Base-by-base conservation (phyloP, 148 eudicot species). In the Nyssa sinensis region DNA sequence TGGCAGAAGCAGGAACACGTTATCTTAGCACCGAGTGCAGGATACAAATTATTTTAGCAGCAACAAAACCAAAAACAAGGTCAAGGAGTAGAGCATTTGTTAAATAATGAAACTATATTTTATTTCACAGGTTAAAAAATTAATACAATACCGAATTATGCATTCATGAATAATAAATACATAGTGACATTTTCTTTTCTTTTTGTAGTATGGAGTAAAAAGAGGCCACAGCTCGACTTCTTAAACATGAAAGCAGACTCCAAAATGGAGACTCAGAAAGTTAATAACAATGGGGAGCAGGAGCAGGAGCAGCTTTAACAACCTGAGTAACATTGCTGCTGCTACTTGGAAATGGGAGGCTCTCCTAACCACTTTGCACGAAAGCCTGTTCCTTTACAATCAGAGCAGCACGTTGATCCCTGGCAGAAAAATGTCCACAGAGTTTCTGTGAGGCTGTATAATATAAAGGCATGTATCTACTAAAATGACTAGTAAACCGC, bases 361-460 rank as follows among this genome's bases (percentile, higher is more conserved):
- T 88, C 81, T 23, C 75, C 91, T 75, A 94, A 72, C 98, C 98
- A 94, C 82, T 87, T 92, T 33, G 98, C 98, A 62, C 97, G 97
- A 84, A 73, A 88, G 32, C 98, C 98, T 57, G 98, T 92, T 55
- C 98, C 97, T 82, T 87, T 90, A 69, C 98, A 94, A 77, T 92
- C 87, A 0, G 79, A 37, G 65, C 98, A 94, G 39, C 84, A 73
- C 0, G 71, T 80, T 27, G 92, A 88, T 29, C 97, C 98, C 97
- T 94, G 72, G 60, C 49, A 76, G 33, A 69, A 63, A 34, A 29
- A 74, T 62, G 28, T 60, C 30, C 37, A 31, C 14, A 61, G 27
- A n/a, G n/a, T n/a, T n/a, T n/a, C n/a, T n/a, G n/a, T n/a, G n/a
- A n/a, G n/a, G n/a, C n/a, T n/a, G n/a, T n/a, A n/a, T n/a, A n/a